Base-by-base conservation (phyloP, 306 rosid species). In the Ammopiptanthus mongolicus region DNA sequence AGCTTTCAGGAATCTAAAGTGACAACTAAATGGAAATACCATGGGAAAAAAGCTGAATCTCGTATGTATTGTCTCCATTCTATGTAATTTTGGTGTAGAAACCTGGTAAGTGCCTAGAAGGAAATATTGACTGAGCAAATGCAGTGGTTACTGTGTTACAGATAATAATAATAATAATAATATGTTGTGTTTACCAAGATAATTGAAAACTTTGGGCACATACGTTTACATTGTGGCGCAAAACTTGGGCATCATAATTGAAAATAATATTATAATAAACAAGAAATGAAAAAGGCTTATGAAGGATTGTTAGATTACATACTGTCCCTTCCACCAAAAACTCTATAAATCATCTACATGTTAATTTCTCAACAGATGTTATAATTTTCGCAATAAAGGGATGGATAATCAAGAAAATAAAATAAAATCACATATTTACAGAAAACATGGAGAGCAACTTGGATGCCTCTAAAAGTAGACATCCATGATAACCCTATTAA, bases 401-500 rank as follows among this genome's bases (percentile, higher is more conserved):
- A 17, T 11, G 34, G 58, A 75, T 56, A 39, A 65, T 18, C 34
- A 51, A 41, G 68, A 64, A 41, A 42, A n/a, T 7, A 73, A 8
- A 8, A 41, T 10, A 71, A 28, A 34, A 59, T 53, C 58, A 79
- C 76, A 80, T 79, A 91, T 89, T 77, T 87, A 91, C 94, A 86
- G 63, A 36, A 81, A 81, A 70, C 62, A 66, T 37, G 72, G 84
- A 70, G 58, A 82, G 71, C 81, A 79, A 53, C 72, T 47, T 55
- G 59, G 83, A 82, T 76, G 89, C 82, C 88, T 87, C 86, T 85
- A 87, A 89, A 91, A 91, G 85, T 73, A 81, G 90, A 82, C 97
- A 84, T 70, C 83, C 77, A 73, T 71, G 53, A 50, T 56, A 81
- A 81, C 78, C 79, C 66, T 31, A 68, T 21, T 44, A 79, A 82